These are phyloP conservation scores for Aspergillus hancockii DNA, from an alignment of 495 filamentous ascomycete genomes.

Conservation along the genomic window DNA sequence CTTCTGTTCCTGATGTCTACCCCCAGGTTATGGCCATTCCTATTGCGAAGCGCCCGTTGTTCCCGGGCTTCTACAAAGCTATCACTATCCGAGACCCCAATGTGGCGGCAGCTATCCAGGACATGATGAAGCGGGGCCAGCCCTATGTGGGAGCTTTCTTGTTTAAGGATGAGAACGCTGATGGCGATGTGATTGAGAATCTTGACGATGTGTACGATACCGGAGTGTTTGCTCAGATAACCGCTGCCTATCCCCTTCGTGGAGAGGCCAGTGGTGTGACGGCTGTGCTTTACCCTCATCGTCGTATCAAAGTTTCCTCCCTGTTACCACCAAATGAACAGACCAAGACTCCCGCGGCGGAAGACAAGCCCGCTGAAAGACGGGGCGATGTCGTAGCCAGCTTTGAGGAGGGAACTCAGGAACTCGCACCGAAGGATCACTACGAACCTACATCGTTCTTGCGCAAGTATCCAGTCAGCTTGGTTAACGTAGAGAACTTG, in stretches of 20 bases:
- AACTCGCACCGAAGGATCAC: constrained; percentile 50
- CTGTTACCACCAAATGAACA: constrained; percentile 67
- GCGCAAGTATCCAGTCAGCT: constrained; percentile 81
- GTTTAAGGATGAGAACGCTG: constrained; percentile 92
- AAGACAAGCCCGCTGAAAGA: constrained; percentile 66
- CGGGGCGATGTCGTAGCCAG: constrained; percentile 94
- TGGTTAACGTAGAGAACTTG: constrained; percentile 94
- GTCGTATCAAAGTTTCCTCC: constrained; percentile 85
- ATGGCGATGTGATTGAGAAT: constrained; percentile 87
- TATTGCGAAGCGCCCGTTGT: constrained; percentile 92
- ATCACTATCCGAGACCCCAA: constrained; percentile 91
- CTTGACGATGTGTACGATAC: constrained; percentile 89
- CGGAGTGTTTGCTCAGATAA: constrained; percentile 96
- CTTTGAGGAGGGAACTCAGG: constrained; percentile 75
- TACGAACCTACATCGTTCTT: constrained; percentile 93
- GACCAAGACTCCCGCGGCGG: constrained; percentile 39
- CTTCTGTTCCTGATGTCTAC: constrained; percentile 89
- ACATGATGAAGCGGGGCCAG: constrained; percentile 97
- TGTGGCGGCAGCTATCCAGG: constrained; percentile 85
- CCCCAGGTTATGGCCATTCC: constrained; percentile 98
- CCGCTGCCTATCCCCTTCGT: constrained; percentile 85
- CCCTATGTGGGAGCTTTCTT: constrained; percentile 97
- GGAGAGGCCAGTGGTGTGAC: constrained; percentile 79
- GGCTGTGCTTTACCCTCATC: constrained; percentile 92
- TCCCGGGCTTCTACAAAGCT: constrained; percentile 98